A percentile compares a stretch with the other conserved stretches of the same genome.
phyloP scores from a whole-genome alignment of 1,139 yeast genomes.

The Casaregolazyma lundiana region DNA sequence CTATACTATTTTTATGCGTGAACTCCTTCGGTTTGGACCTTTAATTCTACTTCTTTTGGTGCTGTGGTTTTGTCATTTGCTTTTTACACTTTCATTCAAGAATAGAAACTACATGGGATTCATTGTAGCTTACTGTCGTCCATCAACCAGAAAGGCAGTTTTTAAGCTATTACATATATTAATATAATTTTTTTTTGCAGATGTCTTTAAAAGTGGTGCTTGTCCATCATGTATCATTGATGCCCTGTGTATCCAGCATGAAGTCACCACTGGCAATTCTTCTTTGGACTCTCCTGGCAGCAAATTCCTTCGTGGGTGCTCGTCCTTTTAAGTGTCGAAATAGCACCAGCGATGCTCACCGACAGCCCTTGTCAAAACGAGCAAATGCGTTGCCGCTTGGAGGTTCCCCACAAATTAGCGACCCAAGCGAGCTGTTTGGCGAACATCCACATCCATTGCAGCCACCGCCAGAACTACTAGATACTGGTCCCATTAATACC shows the following conservation, averaged over 20 bases:
- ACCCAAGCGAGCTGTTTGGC: conserved; percentile 49
- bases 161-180: neutral
- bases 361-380: neutral
- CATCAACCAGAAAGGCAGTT: neutral
- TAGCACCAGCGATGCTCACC: neutral
- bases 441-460: conserved; percentile 41
- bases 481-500: conserved; percentile 52
- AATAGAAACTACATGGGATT: neutral
- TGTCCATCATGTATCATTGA: neutral
- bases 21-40: neutral
- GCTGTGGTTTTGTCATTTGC: neutral
- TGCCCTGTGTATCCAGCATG: neutral
- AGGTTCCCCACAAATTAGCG: conserved; percentile 35
- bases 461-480: conserved; percentile 41
- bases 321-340: neutral
- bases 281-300: neutral
- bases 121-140: neutral
- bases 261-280: neutral
- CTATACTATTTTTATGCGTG: conserved; percentile 7
- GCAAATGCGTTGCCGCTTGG: conserved; percentile 4
- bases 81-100: neutral
- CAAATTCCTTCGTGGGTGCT: neutral
- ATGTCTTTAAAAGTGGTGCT: neutral
- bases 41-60: neutral
- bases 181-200: neutral